Base-by-base conservation (phyloP, 371 early-diverging fungal species). In the Lichtheimia hyalospora region DNA sequence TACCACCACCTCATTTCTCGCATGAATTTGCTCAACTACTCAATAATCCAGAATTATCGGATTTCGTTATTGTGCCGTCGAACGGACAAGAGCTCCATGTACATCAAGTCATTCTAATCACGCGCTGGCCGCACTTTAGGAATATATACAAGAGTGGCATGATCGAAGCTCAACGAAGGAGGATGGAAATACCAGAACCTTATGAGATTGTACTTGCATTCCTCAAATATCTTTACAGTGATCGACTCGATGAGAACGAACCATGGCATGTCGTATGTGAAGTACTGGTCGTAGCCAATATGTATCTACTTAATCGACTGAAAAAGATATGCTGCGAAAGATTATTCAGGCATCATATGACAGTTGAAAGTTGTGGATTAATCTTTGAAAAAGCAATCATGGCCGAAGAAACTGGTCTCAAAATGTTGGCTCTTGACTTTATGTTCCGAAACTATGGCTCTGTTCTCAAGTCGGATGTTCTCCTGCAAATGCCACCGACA, bases 51-150 rank as follows among this genome's bases (percentile, higher is more conserved):
- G 85, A 89, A 61, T 66, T 85, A 52, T 75, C 83, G 0, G 89
- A 87, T 68, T 89, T 89, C 64, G 67, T 78, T 8, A 82, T 88
- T 51, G 75, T 70, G 6, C 80, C 71, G 25, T 71, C 71, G 21
- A 75, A 70, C 60, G 79, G 69, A 12, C 75, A 63, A 64, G 75
- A 73, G 51, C 73, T 89, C 14, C 74, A 81, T 53, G 89, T 84
- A 1, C 90, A 90, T 57, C 77, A 82, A 52, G 82, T 87, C 58
- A 77, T 90, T 23, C 69, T 90, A 5, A 74, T 84, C 41, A 74
- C 88, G 50, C 85, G 90, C 58, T 90, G 90, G 90, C 84, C 89
- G 49, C 87, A 89, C 66, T 90, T 89, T 54, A 61, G 70, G 25
- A 85, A 85, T 53, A 75, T 90, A 57, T 73, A 80, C 63, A 74